Evolutionary conservation across 2,329 filamentous ascomycete genomes (phyloP).

Genomic region (Neofusicoccum sp.): DNA sequence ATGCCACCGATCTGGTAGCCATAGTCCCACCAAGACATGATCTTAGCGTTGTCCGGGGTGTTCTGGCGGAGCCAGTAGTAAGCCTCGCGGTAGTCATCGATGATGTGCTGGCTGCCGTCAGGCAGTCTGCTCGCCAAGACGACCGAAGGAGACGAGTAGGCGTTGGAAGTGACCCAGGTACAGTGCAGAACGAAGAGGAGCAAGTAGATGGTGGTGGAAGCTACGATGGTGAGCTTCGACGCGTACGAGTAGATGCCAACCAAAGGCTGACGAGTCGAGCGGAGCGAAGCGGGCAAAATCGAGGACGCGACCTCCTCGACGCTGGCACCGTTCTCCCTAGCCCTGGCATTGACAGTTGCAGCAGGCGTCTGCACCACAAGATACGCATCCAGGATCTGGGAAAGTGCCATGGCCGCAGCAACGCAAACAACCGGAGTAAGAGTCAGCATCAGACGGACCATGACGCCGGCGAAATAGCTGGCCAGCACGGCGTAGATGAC

Average conservation of each 20-base stretch:
- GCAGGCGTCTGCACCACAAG: conserved; percentile 59
- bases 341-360: conserved; percentile 44
- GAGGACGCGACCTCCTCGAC: conserved; percentile 50
- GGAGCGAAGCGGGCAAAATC: conserved; percentile 56
- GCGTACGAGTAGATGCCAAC: conserved; percentile 80
- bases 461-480: conserved; percentile 98
- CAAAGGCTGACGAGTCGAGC: conserved; percentile 68
- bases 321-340: conserved; percentile 45
- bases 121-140: conserved; percentile 89
- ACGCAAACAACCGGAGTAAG: conserved; percentile 95
- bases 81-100: conserved; percentile 97
- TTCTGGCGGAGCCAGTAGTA: conserved; percentile 99
- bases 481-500: conserved; percentile 96
- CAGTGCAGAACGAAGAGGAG: conserved; percentile 95
- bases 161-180: conserved; percentile 99
- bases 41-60: conserved; percentile 89
- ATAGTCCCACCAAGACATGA: conserved; percentile 99
- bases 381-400: conserved; percentile 85
- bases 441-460: conserved; percentile 98
- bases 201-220: conserved; percentile 73
- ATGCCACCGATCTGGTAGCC: conserved; percentile 99
- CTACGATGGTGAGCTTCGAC: conserved; percentile 77
- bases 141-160: conserved; percentile 96
- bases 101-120: conserved; percentile 96
- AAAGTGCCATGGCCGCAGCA: conserved; percentile 83